Evolutionary conservation across 306 rosid genomes (phyloP).

Genomic region (Gynostemma pentaphyllum): DNA sequence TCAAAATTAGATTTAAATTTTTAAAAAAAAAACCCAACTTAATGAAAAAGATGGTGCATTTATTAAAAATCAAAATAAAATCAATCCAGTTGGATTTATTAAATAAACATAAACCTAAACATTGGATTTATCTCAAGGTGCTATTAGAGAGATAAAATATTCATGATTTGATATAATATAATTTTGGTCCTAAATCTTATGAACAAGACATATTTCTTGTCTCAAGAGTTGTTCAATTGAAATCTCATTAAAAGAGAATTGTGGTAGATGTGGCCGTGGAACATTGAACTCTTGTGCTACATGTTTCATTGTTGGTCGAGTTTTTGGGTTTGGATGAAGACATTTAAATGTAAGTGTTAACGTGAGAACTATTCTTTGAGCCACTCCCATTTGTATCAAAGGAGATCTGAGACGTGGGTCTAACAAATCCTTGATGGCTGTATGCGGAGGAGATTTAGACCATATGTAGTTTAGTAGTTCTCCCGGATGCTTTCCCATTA

Average conservation of each 20-base stretch:
- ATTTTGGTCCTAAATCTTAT: not conserved
- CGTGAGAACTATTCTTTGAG: not conserved
- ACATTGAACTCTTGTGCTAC: constrained; percentile 10
- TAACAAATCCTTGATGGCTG: constrained; percentile 9
- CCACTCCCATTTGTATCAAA: not conserved
- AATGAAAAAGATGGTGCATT: no score
- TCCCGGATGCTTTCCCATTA: constrained; percentile 21
- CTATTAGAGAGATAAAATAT: no score
- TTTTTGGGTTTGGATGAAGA: constrained; percentile 7
- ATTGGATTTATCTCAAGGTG: no score
- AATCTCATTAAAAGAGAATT: constrained; percentile 6
- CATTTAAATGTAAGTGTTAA: constrained; percentile 13
- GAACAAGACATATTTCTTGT: not conserved
- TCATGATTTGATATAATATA: no score
- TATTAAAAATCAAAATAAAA: no score
- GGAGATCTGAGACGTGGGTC: not conserved
- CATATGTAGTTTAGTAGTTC: not conserved
- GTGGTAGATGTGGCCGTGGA: not conserved
- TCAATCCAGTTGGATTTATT: no score
- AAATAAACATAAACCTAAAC: no score
- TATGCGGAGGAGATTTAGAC: not conserved
- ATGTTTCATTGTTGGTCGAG: constrained; percentile 12
- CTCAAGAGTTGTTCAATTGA: constrained; percentile 10
- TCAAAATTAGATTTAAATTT: no score
- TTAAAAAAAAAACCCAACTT: no score